A percentile compares a stretch with the other conserved stretches of the same genome.
Evolutionary conservation across 805 yeast genomes (phyloP).

Genomic region (Blastobotrys attinorum): DNA sequence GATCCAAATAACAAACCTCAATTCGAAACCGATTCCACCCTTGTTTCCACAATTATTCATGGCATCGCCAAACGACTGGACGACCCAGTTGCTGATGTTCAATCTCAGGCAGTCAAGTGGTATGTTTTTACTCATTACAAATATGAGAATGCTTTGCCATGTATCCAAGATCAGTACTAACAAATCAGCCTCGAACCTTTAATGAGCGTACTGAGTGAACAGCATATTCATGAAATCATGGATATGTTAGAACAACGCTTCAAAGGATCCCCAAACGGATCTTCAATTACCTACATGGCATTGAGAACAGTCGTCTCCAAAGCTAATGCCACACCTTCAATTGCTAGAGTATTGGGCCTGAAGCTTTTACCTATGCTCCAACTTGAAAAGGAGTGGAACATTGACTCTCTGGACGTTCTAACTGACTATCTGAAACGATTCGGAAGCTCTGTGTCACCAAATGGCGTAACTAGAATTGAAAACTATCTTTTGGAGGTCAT

Average conservation of each 20-base stretch:
- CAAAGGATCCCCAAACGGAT: slow-evolving; percentile 22
- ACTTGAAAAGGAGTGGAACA: slow-evolving; percentile 20
- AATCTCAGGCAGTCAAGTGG: slow-evolving; percentile 59
- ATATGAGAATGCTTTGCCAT: background rate
- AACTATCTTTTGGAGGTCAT: slow-evolving; percentile 32
- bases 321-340: slow-evolving; percentile 18
- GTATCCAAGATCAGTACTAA: background rate
- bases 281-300: slow-evolving; percentile 29
- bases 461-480: slow-evolving; percentile 29
- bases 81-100: slow-evolving; percentile 65
- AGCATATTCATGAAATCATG: slow-evolving; percentile 7
- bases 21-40: slow-evolving; percentile 24
- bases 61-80: slow-evolving; percentile 39
- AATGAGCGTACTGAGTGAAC: slow-evolving; percentile 4
- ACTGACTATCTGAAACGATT: slow-evolving; percentile 46
- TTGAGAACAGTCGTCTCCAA: slow-evolving; percentile 26
- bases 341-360: slow-evolving; percentile 20
- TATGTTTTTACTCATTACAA: slow-evolving; percentile 5
- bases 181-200: slow-evolving; percentile 15
- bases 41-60: slow-evolving; percentile 29
- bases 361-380: slow-evolving; percentile 21
- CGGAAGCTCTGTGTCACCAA: slow-evolving; percentile 34
- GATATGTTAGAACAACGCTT: slow-evolving; percentile 1
- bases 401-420: slow-evolving; percentile 56
- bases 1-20: slow-evolving; percentile 19